phyloP scores from a whole-genome alignment of 1,284 basidiomycete genomes.

The Ceratorhiza oryzae-sativae region DNA sequence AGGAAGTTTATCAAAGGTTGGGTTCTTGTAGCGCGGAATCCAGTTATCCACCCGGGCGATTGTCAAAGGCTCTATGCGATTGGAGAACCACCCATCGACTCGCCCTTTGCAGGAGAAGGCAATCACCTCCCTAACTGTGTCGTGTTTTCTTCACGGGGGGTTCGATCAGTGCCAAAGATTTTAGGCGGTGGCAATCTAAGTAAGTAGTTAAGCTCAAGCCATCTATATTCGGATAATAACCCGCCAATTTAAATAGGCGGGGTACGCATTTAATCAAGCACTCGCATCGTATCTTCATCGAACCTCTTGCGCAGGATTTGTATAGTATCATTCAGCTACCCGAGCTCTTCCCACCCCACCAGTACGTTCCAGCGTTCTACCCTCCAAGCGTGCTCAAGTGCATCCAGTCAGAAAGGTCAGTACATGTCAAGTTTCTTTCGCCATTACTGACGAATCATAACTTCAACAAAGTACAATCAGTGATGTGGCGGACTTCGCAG shows the following conservation, averaged over 20 bases:
- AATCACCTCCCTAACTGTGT: constrained; percentile 41
- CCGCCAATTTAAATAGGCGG: constrained; percentile 20
- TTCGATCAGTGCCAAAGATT: constrained; percentile 41
- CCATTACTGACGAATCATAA: too few relatives aligned
- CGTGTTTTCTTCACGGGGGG: constrained; percentile 41
- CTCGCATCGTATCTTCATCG: neutral
- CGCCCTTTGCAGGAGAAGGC: constrained; percentile 41
- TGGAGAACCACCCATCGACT: constrained; percentile 40
- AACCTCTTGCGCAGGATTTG: constrained; percentile 35
- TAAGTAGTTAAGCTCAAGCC: constrained; percentile 23
- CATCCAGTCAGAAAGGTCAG: too few relatives aligned
- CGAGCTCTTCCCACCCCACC: constrained; percentile 40
- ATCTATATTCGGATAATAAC: neutral
- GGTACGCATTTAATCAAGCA: constrained; percentile 3
- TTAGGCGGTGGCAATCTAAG: constrained; percentile 44
- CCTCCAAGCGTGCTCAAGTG: too few relatives aligned
- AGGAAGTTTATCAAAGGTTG: constrained; percentile 36
- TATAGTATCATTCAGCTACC: constrained; percentile 42
- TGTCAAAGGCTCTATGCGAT: constrained; percentile 42
- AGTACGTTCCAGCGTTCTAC: too few relatives aligned
- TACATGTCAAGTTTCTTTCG: too few relatives aligned
- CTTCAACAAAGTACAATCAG: too few relatives aligned
- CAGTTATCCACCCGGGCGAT: constrained; percentile 43
- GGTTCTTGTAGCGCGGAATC: constrained; percentile 42
- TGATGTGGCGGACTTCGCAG: too few relatives aligned